Evolutionary conservation across 1,139 yeast species (phyloP).

Genomic region (Hansenula anomala): DNA sequence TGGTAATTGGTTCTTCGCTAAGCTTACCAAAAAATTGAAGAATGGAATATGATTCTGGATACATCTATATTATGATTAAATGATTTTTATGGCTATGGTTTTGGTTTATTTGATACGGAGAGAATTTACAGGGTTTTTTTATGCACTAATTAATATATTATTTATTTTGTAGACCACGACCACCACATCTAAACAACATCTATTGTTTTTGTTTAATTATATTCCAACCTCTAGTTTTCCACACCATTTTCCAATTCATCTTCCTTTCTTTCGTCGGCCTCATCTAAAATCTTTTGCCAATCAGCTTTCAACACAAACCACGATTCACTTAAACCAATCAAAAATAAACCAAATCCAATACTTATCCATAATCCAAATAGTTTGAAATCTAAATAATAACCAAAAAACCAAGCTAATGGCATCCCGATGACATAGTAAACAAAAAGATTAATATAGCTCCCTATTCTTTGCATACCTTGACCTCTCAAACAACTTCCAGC

Average conservation of each 20-base stretch:
- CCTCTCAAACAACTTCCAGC: constrained; percentile 85
- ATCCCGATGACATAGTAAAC: constrained; percentile 68
- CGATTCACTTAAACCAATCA: constrained; percentile 62
- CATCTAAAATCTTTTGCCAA: constrained; percentile 46
- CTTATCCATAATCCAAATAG: constrained; percentile 88
- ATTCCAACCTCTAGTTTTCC: not conserved
- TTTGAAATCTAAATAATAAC: constrained; percentile 48
- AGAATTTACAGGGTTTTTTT: too few relatives aligned
- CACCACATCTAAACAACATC: too few relatives aligned
- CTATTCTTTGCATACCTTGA: constrained; percentile 79
- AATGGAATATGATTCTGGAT: too few relatives aligned
- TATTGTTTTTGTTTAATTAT: not conserved
- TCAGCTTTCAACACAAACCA: constrained; percentile 45
- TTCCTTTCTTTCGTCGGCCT: constrained; percentile 36
- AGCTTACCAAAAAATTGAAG: constrained; percentile 7
- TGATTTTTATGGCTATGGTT: too few relatives aligned
- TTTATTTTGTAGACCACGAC: too few relatives aligned
- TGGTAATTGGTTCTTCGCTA: constrained; percentile 38
- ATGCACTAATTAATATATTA: too few relatives aligned
- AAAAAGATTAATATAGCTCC: constrained; percentile 72
- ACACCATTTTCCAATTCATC: constrained; percentile 15
- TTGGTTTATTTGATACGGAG: too few relatives aligned
- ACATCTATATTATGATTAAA: too few relatives aligned
- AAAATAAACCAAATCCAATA: constrained; percentile 66
- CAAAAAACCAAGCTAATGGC: constrained; percentile 65